Conservation (phyloP, 345 rosid genomes). For the Brassica carinata region DNA sequence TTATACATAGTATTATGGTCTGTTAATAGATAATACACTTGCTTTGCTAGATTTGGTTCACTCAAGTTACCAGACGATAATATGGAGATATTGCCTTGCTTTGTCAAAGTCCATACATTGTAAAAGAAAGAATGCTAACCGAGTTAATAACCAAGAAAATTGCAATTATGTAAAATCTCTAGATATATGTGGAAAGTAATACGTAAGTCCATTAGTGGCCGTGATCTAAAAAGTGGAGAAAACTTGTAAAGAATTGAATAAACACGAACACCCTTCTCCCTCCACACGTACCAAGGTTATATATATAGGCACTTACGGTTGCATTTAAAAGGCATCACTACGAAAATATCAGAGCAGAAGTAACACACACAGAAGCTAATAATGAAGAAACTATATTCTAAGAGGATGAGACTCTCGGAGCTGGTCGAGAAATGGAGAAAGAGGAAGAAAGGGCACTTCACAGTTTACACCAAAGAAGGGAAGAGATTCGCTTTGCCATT, state of each 20-base stretch:
- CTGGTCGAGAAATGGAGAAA: constrained; percentile 45
- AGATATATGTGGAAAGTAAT: constrained; percentile 18
- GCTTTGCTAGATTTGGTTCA: not conserved
- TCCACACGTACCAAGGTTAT: constrained; percentile 13
- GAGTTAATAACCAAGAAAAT: not conserved
- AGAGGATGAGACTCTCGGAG: constrained; percentile 34
- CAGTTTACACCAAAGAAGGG: constrained; percentile 47
- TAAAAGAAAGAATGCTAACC: not conserved
- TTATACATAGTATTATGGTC: not conserved
- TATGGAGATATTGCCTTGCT: not conserved
- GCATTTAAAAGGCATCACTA: not conserved
- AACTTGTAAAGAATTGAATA: not conserved
- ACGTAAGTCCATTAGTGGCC: constrained; percentile 5
- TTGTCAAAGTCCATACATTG: not conserved
- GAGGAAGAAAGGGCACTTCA: constrained; percentile 51
- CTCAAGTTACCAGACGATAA: not conserved
- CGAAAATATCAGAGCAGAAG: not conserved
- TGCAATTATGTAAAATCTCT: constrained; percentile 12
- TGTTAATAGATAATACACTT: constrained; percentile 9
- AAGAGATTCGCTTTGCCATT: constrained; percentile 50
- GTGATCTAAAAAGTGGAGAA: constrained; percentile 15
- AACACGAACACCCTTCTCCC: constrained; percentile 7
- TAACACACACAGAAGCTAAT: not conserved
- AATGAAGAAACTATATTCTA: constrained; percentile 42
- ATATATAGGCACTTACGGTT: constrained; percentile 11